A percentile compares a stretch with the other conserved stretches of the same genome.
Conservation (phyloP, 306 rosid species). For the Glycine tomentella region DNA sequence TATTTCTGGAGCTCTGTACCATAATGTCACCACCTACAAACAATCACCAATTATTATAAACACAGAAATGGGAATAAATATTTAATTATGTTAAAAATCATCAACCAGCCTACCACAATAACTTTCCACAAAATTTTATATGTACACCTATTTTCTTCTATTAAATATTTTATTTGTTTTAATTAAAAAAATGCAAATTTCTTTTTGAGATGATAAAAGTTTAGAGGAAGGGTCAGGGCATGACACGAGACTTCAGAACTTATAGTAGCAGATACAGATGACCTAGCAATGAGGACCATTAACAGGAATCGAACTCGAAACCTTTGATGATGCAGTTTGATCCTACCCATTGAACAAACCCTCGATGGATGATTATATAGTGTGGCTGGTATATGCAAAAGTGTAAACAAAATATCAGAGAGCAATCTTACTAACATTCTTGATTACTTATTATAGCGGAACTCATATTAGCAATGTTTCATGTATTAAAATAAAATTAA, state of each 20-base stretch:
- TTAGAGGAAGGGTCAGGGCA: constrained; percentile 15
- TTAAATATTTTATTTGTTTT: background rate
- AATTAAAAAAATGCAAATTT: background rate
- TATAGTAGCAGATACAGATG: background rate
- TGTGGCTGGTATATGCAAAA: too few species aligned
- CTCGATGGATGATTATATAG: background rate
- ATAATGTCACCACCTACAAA: constrained; percentile 91
- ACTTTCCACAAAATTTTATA: constrained; percentile 20
- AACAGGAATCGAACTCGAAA: background rate
- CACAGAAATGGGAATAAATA: constrained; percentile 10
- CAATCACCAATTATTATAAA: constrained; percentile 38
- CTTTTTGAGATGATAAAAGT: background rate
- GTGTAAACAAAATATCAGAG: background rate
- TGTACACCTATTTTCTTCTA: background rate
- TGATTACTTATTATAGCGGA: background rate
- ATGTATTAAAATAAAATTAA: background rate
- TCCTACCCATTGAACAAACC: background rate
- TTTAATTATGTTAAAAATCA: background rate
- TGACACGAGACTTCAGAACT: constrained; percentile 7
- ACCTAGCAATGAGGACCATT: constrained; percentile 9
- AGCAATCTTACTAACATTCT: background rate
- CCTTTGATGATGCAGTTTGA: constrained; percentile 15
- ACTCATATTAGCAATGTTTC: background rate
- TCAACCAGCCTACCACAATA: background rate
- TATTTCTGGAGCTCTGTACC: constrained; percentile 99